Evolutionary conservation across 805 yeast genomes (phyloP).

Genomic region (Lipomyces kockii): DNA sequence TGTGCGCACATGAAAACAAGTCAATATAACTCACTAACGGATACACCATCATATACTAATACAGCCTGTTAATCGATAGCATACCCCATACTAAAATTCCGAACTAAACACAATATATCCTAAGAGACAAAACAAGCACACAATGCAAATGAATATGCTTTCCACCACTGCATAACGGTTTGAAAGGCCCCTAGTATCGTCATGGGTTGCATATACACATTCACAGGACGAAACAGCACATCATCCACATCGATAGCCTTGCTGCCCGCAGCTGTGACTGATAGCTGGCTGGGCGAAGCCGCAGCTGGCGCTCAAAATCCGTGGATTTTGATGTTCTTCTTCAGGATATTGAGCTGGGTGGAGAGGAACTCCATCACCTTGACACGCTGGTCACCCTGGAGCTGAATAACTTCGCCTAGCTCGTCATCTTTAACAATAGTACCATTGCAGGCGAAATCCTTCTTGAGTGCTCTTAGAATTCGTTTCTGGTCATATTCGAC

Average conservation of each 20-base stretch:
- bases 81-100: neutral
- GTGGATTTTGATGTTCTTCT: conserved; percentile 96
- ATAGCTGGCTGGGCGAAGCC: neutral
- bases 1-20: neutral
- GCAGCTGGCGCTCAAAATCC: conserved; percentile 68
- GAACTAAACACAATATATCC: neutral
- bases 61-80: neutral
- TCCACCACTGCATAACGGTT: neutral
- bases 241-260: neutral
- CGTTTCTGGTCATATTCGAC: conserved; percentile 92
- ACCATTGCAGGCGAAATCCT: conserved; percentile 98
- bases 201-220: neutral
- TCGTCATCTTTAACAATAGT: conserved; percentile 96
- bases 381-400: conserved; percentile 98
- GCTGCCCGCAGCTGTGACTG: conserved; percentile 2
- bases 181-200: neutral
- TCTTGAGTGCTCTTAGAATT: conserved; percentile 89
- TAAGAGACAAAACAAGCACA: neutral
- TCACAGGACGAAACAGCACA: neutral
- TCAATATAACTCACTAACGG: neutral
- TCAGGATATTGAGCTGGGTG: conserved; percentile 82
- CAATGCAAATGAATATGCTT: neutral
- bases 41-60: neutral
- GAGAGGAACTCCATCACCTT: conserved; percentile 93
- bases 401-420: conserved; percentile 94